Base-by-base conservation (phyloP, 2,329 filamentous ascomycete species). In the Chalaropsis ovoidea region DNA sequence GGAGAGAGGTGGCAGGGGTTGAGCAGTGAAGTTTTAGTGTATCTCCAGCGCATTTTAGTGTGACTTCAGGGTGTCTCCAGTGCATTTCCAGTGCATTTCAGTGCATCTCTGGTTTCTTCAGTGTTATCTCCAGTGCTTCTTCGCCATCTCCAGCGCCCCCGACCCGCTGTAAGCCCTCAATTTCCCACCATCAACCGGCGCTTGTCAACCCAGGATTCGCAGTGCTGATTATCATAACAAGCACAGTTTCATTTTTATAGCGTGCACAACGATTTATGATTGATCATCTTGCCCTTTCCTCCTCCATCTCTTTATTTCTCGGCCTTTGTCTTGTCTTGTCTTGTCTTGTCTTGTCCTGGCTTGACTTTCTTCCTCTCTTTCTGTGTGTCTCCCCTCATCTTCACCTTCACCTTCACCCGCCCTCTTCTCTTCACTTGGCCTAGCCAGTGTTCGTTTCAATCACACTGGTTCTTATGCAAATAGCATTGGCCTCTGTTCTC, bases 141-240 rank as follows among this genome's bases (percentile, higher is more conserved):
- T 39, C 35, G 8, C 5, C 8, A 6, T 10, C 35, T 39, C 8
- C 35, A 39, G 35, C 8, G 35, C 35, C 1, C 31, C 8, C 8
- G 35, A 5, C 5, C 8, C 35, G 35, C 35, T 39, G 35, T 39
- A 39, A 39, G 35, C 35, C 35, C 35, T 7, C 41, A 67, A 67
- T 63, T 45, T 67, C 65, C 61, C 61, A 60, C 15, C 41, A 63
- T 66, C 60, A 66, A 43, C 65, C 65, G 65, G 62, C 56, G 62
- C 66, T 60, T 65, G 61, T 63, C 24, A 27, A n/a, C 24, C 15
- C 3, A 17, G 24, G 27, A 31, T 39, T 58, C 39, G 27, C 54
- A 35, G 24, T 19, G 43, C 43, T 13, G 54, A 35, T 58, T 27
- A 58, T 58, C 54, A 58, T 35, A 39, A n/a, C 54, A 62, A 31